Conservation (phyloP, 2,329 filamentous ascomycete genomes). For the Aspergillus japonicus region DNA sequence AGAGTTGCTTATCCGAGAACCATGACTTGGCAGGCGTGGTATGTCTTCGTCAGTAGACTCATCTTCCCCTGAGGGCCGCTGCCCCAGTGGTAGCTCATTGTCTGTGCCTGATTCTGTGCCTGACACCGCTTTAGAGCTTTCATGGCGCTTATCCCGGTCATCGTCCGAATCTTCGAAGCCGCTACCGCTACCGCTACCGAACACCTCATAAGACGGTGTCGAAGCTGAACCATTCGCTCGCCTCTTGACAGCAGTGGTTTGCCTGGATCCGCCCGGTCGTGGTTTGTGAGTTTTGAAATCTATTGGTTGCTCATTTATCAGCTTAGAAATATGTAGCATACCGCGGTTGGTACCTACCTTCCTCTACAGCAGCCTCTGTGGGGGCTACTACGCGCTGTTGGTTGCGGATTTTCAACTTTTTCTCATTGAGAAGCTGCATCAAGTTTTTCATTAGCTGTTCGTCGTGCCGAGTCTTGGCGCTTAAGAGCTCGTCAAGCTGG, state of each 20-base stretch:
- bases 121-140: slow-evolving; percentile 15
- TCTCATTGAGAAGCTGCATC: slow-evolving; percentile 58
- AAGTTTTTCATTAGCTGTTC: slow-evolving; percentile 59
- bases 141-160: slow-evolving; percentile 21
- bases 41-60: slow-evolving; percentile 33
- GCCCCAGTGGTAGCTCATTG: slow-evolving; percentile 28
- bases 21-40: neutral
- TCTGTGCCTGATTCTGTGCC: slow-evolving; percentile 31
- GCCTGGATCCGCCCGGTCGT: slow-evolving; percentile 11
- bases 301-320: slow-evolving; percentile 9
- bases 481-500: slow-evolving; percentile 59
- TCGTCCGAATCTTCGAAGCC: slow-evolving; percentile 41
- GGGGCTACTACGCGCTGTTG: slow-evolving; percentile 57
- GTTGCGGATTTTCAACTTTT: slow-evolving; percentile 64
- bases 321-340: neutral
- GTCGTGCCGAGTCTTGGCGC: slow-evolving; percentile 58
- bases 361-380: slow-evolving; percentile 46
- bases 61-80: slow-evolving; percentile 35
- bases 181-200: slow-evolving; percentile 34
- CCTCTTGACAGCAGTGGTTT: slow-evolving; percentile 17
- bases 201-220: slow-evolving; percentile 21
- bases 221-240: slow-evolving; percentile 30
- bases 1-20: neutral
- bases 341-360: slow-evolving; percentile 27
- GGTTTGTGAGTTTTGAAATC: slow-evolving; percentile 29